Percentiles rank a stretch among this genome's conserved stretches.
Conservation (phyloP, 257 asterid species). For the Lithospermum erythrorhizon region DNA sequence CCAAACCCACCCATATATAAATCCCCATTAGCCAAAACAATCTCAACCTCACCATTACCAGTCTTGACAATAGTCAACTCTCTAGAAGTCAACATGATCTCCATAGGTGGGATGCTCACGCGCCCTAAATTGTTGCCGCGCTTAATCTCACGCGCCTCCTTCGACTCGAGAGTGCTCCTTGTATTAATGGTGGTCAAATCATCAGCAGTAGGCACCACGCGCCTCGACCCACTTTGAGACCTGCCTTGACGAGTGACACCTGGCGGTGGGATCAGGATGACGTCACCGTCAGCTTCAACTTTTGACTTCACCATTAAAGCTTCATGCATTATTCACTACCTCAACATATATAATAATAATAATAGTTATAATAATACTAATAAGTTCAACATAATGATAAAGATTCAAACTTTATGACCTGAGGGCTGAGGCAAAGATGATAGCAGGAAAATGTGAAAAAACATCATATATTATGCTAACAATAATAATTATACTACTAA, state of each 20-base stretch:
- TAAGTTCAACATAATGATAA: no score
- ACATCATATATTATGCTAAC: no score
- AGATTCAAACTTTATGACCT: no score
- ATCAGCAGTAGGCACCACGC: conserved; percentile 1
- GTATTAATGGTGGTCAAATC: background rate
- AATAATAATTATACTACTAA: no score
- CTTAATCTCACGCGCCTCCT: background rate
- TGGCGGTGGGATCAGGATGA: background rate
- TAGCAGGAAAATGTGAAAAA: no score
- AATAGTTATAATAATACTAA: no score
- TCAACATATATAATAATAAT: background rate
- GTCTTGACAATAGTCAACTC: background rate
- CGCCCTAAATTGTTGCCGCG: background rate
- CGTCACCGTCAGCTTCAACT: background rate
- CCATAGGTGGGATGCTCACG: background rate
- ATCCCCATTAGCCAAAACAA: conserved; percentile 11
- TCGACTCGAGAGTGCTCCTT: background rate
- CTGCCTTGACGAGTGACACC: background rate
- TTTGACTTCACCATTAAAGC: background rate
- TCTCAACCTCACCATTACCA: conserved; percentile 1
- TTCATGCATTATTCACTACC: background rate
- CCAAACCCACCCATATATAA: conserved; percentile 7
- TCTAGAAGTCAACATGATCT: background rate
- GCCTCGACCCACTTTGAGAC: background rate
- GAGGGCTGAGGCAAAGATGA: no score